These are phyloP conservation scores for Talaromyces sp. DNA, from an alignment of 2,329 filamentous ascomycete species.

Conservation along the genomic window DNA sequence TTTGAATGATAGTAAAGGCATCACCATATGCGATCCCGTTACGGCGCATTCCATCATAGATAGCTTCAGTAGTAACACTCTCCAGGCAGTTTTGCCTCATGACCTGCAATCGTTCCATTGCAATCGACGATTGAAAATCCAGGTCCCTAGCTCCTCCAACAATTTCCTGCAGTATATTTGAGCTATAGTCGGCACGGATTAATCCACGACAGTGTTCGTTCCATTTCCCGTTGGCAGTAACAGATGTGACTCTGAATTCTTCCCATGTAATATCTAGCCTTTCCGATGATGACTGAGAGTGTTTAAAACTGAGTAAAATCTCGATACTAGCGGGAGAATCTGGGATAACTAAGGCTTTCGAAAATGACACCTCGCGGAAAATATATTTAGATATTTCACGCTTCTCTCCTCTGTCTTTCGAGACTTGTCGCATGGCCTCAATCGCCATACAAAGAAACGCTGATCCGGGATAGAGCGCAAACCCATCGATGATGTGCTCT, in stretches of 20 bases:
- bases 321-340: neutral
- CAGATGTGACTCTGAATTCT: neutral
- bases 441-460: slow-evolving; percentile 30
- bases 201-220: slow-evolving; percentile 2
- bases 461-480: slow-evolving; percentile 26
- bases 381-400: neutral
- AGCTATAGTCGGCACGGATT: neutral
- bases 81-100: neutral
- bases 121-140: neutral
- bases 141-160: neutral
- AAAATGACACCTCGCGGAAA: neutral
- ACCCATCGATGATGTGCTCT: slow-evolving; percentile 31
- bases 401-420: neutral
- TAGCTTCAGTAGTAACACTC: neutral
- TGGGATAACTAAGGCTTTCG: slow-evolving; percentile 1
- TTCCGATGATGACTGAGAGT: neutral
- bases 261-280: neutral
- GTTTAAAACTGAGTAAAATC: neutral
- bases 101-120: neutral
- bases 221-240: neutral
- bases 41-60: neutral
- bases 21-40: neutral
- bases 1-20: neutral
- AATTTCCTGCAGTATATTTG: neutral
- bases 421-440: slow-evolving; percentile 21